Evolutionary conservation across 2,329 filamentous ascomycete genomes (phyloP), one percentile per base, ranked within the genome.

Genomic region (Neonectria sp.): DNA sequence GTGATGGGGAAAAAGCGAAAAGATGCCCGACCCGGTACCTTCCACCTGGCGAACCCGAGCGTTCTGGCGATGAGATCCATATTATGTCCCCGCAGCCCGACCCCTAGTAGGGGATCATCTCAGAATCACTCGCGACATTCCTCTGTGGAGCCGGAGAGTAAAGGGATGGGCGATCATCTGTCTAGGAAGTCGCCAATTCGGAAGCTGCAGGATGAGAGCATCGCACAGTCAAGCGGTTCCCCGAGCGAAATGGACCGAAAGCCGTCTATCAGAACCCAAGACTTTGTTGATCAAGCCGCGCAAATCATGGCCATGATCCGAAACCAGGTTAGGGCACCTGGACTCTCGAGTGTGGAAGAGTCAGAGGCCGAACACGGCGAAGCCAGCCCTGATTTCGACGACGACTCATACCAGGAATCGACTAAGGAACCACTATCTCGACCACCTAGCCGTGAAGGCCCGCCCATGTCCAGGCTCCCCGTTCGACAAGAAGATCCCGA

Each of bases 231-330:
- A 12, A 73, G 69, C 55, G 71, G 72, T 48, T 66, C 65, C n/a
- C 65, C 66, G 12, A 67, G 64, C 29, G 81, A 83, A 13, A 80
- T 78, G 2, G 81, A 83, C 31, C 83, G 87, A 29, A 90, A 90
- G 70, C 90, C 92, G 12, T 98, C 95, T 6, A 95, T 98, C 68
- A 95, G 93, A 37, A 98, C 96, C 0, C 94, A 97, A 77, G 95
- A 98, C 78, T 99, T 97, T 80, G 87, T 97, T 57, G 92, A 97
- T 73, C 94, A 98, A 79, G 96, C 96, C 11, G 93, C 95, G 55
- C 94, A 95, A 78, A 96, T 98, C 69, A 98, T 99, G 95, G 92
- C 94, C 65, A 91, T 95, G 80, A 97, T 98, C 72, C 90, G 96
- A 49, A 92, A 89, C 43, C 94, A 94, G 78, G 93, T 92, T 8